Evolutionary conservation across 345 rosid species (phyloP).

Genomic region (Euclidium syriacum): DNA sequence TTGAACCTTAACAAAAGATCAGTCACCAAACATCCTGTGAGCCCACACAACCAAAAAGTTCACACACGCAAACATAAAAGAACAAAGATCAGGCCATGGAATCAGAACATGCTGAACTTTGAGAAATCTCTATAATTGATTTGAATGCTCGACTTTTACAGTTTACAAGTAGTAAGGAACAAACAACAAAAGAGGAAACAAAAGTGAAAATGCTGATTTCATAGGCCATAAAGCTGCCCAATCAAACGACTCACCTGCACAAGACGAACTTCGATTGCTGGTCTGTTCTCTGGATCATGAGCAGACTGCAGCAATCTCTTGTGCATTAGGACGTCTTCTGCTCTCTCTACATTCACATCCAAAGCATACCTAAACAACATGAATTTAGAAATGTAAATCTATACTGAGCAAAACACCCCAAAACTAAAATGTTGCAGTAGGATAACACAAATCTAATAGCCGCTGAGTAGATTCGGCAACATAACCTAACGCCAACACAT

Average conservation of each 20-base stretch:
- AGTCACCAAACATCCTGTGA: slow-evolving; percentile 31
- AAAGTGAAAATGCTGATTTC: background rate
- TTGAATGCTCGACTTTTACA: background rate
- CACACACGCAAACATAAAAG: slow-evolving; percentile 12
- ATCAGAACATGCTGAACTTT: background rate
- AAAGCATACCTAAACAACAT: slow-evolving; percentile 64
- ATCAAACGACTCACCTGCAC: slow-evolving; percentile 54
- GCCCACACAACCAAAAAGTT: slow-evolving; percentile 13
- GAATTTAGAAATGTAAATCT: background rate
- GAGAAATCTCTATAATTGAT: background rate
- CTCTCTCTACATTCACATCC: slow-evolving; percentile 97
- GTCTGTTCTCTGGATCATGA: slow-evolving; percentile 25
- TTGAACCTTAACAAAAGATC: slow-evolving; percentile 56
- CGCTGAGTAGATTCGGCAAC: background rate
- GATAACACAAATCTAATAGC: background rate
- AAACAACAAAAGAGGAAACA: background rate
- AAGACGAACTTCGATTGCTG: slow-evolving; percentile 34
- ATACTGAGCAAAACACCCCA: background rate
- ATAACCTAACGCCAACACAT: background rate
- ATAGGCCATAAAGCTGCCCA: background rate
- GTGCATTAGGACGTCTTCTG: slow-evolving; percentile 91
- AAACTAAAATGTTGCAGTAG: background rate
- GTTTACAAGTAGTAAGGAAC: background rate
- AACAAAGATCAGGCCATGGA: slow-evolving; percentile 1
- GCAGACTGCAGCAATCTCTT: slow-evolving; percentile 32